These are phyloP conservation scores for Ampelocalamus luodianensis DNA, from an alignment of 176 grass and related monocot species.

Conservation along the genomic window DNA sequence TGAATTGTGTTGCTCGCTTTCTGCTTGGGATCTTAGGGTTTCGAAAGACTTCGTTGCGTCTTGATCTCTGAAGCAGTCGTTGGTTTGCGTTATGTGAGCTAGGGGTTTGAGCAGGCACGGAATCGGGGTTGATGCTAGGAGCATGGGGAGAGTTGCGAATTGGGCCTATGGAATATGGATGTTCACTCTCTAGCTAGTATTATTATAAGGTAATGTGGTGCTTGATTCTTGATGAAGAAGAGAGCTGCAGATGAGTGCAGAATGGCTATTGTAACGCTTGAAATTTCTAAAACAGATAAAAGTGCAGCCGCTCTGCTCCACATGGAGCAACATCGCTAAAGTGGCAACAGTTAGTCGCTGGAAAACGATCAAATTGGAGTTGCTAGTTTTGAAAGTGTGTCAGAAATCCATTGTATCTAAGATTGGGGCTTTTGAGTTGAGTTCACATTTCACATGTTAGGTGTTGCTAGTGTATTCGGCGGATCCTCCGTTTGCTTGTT, in stretches of 20 bases:
- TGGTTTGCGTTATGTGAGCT: not conserved
- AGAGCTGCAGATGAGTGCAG: not conserved
- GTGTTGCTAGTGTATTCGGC: not conserved
- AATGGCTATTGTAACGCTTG: not conserved
- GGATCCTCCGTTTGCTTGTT: not conserved
- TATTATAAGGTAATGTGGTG: not conserved
- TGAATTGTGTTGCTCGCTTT: not conserved
- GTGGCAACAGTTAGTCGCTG: not conserved
- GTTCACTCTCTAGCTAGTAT: not conserved
- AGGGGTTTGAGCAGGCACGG: not conserved
- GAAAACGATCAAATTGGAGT: not conserved
- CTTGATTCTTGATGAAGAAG: not conserved
- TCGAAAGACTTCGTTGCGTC: not conserved
- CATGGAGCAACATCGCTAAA: not conserved
- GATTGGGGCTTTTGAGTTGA: not conserved
- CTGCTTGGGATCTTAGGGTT: conserved; percentile 28
- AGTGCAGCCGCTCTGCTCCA: not conserved
- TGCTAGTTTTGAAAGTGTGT: not conserved
- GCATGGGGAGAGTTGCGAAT: not conserved
- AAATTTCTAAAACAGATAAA: not conserved
- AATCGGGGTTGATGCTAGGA: not conserved
- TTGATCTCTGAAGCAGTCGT: not conserved
- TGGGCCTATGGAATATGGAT: not conserved
- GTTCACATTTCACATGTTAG: not conserved
- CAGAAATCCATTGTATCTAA: not conserved